These are phyloP conservation scores for Suillus subalutaceus DNA, from an alignment of 768 basidiomycete species.

Conservation along the genomic window DNA sequence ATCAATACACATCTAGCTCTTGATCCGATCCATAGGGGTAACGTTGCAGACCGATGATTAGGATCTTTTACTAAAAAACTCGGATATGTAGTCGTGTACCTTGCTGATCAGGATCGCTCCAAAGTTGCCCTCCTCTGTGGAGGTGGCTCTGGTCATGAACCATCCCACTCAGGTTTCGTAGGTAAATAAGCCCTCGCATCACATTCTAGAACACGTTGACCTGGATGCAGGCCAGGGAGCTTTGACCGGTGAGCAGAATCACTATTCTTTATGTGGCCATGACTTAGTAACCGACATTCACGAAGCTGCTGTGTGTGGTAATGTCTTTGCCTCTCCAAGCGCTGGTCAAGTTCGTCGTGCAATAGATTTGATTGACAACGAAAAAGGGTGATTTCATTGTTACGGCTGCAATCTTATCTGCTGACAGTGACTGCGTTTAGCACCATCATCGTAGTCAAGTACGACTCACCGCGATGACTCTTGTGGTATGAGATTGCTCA, in stretches of 20 bases:
- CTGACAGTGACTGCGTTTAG: conserved; percentile 37
- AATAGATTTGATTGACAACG: conserved; percentile 74
- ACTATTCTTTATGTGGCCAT: neutral
- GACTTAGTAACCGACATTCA: conserved; percentile 9
- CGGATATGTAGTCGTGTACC: conserved; percentile 56
- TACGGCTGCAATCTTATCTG: neutral
- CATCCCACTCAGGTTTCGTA: conserved; percentile 88
- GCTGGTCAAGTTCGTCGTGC: conserved; percentile 81
- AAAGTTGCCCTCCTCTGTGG: conserved; percentile 82
- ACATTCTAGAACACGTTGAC: neutral
- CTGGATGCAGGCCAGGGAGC: conserved; percentile 66
- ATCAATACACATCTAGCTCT: conserved; percentile 74
- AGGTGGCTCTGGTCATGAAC: conserved; percentile 90
- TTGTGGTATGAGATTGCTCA: conserved; percentile 10
- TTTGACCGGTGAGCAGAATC: conserved; percentile 55
- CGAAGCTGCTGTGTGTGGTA: conserved; percentile 81
- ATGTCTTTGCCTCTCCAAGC: conserved; percentile 89
- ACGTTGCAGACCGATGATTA: conserved; percentile 7
- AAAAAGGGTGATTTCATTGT: conserved; percentile 58
- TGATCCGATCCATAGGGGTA: conserved; percentile 74
- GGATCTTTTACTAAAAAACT: neutral
- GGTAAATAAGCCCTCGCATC: conserved; percentile 46
- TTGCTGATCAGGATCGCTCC: conserved; percentile 55
- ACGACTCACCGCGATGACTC: conserved; percentile 12
- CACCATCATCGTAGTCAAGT: conserved; percentile 86